These are phyloP conservation scores for Senna siamea DNA, from an alignment of 306 rosid genomes.

Conservation along the genomic window DNA sequence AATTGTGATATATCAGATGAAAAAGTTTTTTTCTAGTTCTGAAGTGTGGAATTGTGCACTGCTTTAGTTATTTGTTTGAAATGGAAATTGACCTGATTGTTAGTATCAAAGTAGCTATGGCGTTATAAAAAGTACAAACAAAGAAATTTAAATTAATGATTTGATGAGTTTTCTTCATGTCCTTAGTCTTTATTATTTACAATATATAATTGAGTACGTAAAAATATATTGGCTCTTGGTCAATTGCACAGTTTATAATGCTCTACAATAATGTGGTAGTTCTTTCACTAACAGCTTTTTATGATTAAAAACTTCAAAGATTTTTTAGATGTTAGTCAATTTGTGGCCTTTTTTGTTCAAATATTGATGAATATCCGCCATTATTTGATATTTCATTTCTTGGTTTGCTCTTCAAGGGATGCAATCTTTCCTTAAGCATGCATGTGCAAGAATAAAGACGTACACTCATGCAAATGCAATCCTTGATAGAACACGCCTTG, in stretches of 20 bases:
- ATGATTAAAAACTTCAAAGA: not conserved
- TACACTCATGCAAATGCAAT: conserved; percentile 82
- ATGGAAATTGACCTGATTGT: conserved; percentile 23
- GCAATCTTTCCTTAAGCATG: conserved; percentile 75
- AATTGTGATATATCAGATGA: conserved; percentile 15
- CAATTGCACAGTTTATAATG: conserved; percentile 14
- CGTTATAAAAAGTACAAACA: conserved; percentile 16
- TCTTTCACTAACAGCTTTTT: not conserved
- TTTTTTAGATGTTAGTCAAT: not conserved
- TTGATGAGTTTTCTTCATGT: conserved; percentile 16
- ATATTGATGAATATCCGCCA: conserved; percentile 22
- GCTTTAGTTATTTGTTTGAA: conserved; percentile 8
- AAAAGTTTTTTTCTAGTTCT: not conserved
- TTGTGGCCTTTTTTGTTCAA: conserved; percentile 12
- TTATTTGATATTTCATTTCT: conserved; percentile 31
- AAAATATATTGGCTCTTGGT: conserved; percentile 4
- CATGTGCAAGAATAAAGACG: conserved; percentile 63
- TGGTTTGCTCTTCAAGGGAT: conserved; percentile 68
- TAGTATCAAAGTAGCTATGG: not conserved
- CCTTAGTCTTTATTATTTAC: conserved; percentile 2
- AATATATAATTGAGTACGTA: conserved; percentile 23
- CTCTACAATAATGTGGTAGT: conserved; percentile 8
- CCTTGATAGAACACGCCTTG: conserved; percentile 97
- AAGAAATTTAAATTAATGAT: conserved; percentile 26
- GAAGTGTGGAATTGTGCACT: conserved; percentile 22